Base-by-base conservation (phyloP, 345 rosid genomes). In the Eucalyptus curtisii region DNA sequence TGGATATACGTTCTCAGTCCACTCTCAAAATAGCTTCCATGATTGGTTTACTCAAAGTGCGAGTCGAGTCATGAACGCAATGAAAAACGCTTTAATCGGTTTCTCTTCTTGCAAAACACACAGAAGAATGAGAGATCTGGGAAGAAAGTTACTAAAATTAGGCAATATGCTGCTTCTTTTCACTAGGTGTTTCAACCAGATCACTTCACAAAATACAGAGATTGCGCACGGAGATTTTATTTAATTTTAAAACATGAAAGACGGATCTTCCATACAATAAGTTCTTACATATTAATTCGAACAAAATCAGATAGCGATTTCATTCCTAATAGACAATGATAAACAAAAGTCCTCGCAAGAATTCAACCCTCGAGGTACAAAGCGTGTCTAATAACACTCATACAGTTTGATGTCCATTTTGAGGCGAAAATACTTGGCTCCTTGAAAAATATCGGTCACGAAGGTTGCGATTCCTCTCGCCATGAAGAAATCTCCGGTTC, bases 401-500 rank as follows among this genome's bases (percentile, higher is more conserved):
- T 92, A 93, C 86, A 93, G 64, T 80, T 92, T 92, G 59, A 91
- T 89, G 89, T 92, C 92, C 91, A 92, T 91, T 33, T 92, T 92
- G 47, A 94, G 91, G 53, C 96, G 90, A 86, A 95, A 94, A 89
- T 95, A 96, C 66, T 91, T 90, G 40, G 76, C 88, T 42, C 97
- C 95, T 87, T 95, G 91, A 20, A 90, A 52, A 19, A 90, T 44
- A 44, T 92, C 94, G 7, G 95, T 94, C 85, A 79, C 87, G 55
- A 95, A 90, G 4, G 95, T 94, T 30, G 93, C 94, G 24, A 95
- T 91, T 47, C 99, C 97, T 91, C 95, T 90, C 6, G 94, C 90
- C 98, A 95, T 96, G 94, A 95, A 93, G 89, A 96, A 95, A 49
- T 96, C 95, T 31, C 96, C 96, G 0, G 97, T 95, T 15, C 96